Evolutionary conservation across 805 yeast species (phyloP).

Genomic region (Saturnispora sanitii): DNA sequence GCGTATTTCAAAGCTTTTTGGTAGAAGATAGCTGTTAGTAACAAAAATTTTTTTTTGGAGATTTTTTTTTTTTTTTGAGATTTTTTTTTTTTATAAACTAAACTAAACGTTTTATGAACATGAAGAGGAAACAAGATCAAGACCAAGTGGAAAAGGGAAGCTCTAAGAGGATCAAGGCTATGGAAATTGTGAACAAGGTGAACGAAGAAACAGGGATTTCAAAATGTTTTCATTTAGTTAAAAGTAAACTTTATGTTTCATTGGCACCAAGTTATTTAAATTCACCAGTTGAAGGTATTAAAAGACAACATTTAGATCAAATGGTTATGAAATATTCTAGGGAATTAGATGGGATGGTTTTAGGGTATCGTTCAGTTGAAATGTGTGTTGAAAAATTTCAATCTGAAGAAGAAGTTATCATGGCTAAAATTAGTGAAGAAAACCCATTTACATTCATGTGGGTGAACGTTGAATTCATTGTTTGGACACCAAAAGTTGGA

Average conservation of each 20-base stretch:
- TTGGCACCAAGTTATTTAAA: constrained; percentile 73
- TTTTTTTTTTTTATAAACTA: not conserved
- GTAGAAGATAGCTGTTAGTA: constrained; percentile 1
- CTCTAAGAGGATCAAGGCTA: constrained; percentile 1
- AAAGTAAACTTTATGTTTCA: constrained; percentile 64
- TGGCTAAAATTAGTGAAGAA: constrained; percentile 64
- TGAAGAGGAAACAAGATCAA: not conserved
- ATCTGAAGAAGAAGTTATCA: constrained; percentile 30
- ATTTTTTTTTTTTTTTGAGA: not conserved
- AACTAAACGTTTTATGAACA: not conserved
- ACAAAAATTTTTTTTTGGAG: not conserved
- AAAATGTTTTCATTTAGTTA: constrained; percentile 57
- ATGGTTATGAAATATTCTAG: constrained; percentile 73
- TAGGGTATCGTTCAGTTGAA: constrained; percentile 63
- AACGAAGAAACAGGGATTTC: constrained; percentile 36
- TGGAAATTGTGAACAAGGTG: constrained; percentile 13
- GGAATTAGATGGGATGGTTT: constrained; percentile 70
- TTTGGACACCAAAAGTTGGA: constrained; percentile 89
- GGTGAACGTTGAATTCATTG: constrained; percentile 70
- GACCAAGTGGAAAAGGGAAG: too few relatives aligned
- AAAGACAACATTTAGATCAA: constrained; percentile 83
- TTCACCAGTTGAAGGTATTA: constrained; percentile 68
- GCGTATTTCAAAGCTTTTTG: constrained; percentile 6
- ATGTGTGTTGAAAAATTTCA: constrained; percentile 40
- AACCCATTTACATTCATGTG: constrained; percentile 86